Conservation (phyloP, 495 filamentous ascomycete genomes). For the Penicillium manginii region DNA sequence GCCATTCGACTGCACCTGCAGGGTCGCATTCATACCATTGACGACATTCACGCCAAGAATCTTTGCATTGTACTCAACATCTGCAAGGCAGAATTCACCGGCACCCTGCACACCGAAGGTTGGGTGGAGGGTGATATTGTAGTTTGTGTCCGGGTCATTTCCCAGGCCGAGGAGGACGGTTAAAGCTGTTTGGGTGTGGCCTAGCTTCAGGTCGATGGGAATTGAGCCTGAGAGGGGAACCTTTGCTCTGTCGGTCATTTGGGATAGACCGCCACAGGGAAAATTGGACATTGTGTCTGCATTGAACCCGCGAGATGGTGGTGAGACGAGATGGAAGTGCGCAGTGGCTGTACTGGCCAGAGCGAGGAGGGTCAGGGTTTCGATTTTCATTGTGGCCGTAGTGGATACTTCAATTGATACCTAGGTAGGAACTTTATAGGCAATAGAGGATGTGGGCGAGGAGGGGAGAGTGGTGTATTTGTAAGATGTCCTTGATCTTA, state of each 20-base stretch:
- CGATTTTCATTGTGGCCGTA: not conserved
- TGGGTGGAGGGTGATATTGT: constrained; percentile 47
- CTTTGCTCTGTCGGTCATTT: constrained; percentile 52
- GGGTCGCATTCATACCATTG: constrained; percentile 62
- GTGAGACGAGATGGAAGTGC: constrained; percentile 65
- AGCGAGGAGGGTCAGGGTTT: constrained; percentile 27
- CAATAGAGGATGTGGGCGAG: too few relatives aligned
- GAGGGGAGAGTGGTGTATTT: not conserved
- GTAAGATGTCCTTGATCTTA: not conserved
- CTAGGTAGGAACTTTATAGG: too few relatives aligned
- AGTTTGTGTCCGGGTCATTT: constrained; percentile 52
- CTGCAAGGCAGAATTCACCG: constrained; percentile 60
- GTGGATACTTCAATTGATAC: not conserved
- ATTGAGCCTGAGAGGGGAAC: constrained; percentile 52
- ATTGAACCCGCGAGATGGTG: constrained; percentile 56
- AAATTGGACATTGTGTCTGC: constrained; percentile 51
- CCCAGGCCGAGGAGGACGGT: constrained; percentile 62
- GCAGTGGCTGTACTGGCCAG: constrained; percentile 51
- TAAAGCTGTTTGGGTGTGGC: constrained; percentile 57
- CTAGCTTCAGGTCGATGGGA: constrained; percentile 56
- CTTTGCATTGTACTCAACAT: constrained; percentile 43
- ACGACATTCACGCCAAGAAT: constrained; percentile 31
- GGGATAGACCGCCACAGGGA: constrained; percentile 61
- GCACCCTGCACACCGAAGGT: constrained; percentile 55
- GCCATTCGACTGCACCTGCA: constrained; percentile 62